Base-by-base conservation (phyloP, 139 green algal genomes). In the Pedinophyceae sp. region DNA sequence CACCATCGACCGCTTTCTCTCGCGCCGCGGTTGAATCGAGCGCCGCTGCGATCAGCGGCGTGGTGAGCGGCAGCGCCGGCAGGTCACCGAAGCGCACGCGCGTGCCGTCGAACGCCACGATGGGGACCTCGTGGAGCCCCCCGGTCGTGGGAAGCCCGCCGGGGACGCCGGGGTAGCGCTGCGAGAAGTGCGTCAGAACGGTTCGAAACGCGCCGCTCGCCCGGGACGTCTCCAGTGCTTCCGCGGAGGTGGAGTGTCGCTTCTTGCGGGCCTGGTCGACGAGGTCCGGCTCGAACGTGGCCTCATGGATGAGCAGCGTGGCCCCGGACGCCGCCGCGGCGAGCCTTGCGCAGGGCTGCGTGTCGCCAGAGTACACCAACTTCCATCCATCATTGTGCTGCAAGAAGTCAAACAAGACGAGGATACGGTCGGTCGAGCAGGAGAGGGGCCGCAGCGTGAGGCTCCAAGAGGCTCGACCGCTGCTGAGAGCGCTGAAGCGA, bases 361-460 rank as follows among this genome's bases (percentile, higher is more conserved):
- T 75, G 63, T 84, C 76, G 4, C 84, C 84, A 41, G 73, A 86
- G 67, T 85, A 86, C 22, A 79, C 81, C 30, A 93, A 47, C 57
- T 76, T 81, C 80, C 83, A 93, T 22, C 79, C 78, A 18, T 60
- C 27, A 1, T 5, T 30, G 41, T 80, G 58, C 40, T 61, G 27
- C 60, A n/a, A n/a, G n/a, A n/a, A n/a, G n/a, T n/a, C n/a, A n/a
- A n/a, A n/a, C n/a, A n/a, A n/a, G n/a, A n/a, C n/a, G n/a, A n/a
- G n/a, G n/a, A n/a, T n/a, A n/a, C n/a, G n/a, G n/a, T n/a, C n/a
- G n/a, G n/a, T n/a, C n/a, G n/a, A n/a, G n/a, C n/a, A n/a, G n/a
- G n/a, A n/a, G n/a, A n/a, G n/a, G n/a, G n/a, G n/a, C n/a, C n/a
- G n/a, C n/a, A n/a, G n/a, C n/a, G n/a, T n/a, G n/a, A n/a, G n/a